phyloP scores from a whole-genome alignment of 306 rosid genomes.

The cucumber (Cucumis sativus) region Cucumber_9930_V3 NC_026659.2:26652501-26653000 shows the following conservation, averaged over 20 bases:
- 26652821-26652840: background rate
- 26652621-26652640: background rate
- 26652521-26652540: background rate
- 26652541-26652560: background rate
- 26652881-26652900: constrained; percentile 9
- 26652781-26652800: background rate
- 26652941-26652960: background rate
- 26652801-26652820: background rate
- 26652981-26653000: background rate
- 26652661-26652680: background rate
- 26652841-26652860: background rate
- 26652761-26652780: background rate
- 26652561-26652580: background rate
- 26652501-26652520: background rate
- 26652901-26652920: constrained; percentile 3
- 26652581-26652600: background rate
- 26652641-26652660: background rate
- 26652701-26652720: background rate
- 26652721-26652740: background rate
- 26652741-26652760: background rate
- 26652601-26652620: background rate
- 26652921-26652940: background rate
- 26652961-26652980: constrained; percentile 10
- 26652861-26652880: background rate
- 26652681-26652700: background rate